phyloP scores from a whole-genome alignment of 257 asterid species.

The Solanum virginianum region DNA sequence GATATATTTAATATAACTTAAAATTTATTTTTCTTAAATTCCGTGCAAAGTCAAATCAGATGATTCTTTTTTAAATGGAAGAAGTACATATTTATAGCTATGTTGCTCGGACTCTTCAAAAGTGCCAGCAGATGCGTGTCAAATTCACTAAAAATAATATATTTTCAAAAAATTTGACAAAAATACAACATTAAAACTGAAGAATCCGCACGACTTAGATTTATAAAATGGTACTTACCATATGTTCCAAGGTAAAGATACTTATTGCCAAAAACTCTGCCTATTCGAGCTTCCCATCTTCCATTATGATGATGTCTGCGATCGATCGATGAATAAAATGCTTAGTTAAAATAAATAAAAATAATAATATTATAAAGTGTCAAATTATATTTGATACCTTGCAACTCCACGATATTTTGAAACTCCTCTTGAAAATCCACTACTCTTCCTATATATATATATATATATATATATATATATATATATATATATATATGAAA shows the following conservation, averaged over 20 bases:
- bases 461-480: not conserved
- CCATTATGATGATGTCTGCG: conserved; percentile 78
- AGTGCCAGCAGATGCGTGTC: too few relatives aligned
- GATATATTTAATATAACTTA: too few relatives aligned
- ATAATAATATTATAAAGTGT: not conserved
- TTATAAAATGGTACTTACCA: conserved; percentile 20
- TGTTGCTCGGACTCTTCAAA: too few relatives aligned
- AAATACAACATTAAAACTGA: too few relatives aligned
- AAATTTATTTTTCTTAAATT: too few relatives aligned
- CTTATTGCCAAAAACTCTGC: conserved; percentile 74
- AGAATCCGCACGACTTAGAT: not conserved
- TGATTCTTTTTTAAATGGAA: too few relatives aligned
- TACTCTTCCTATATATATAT: conserved; percentile 52
- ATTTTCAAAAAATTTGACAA: too few relatives aligned
- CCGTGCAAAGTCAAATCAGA: too few relatives aligned
- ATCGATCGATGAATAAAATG: not conserved
- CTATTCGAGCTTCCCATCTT: conserved; percentile 92
- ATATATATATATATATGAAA: not conserved
- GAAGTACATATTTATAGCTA: too few relatives aligned
- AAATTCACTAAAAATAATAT: too few relatives aligned
- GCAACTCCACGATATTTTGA: conserved; percentile 90
- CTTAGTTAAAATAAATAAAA: not conserved
- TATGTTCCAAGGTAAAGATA: conserved; percentile 82
- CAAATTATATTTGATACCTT: conserved; percentile 22
- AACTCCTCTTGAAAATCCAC: conserved; percentile 84